These are phyloP conservation scores for Sugiyamaella castrensis DNA, from an alignment of 1,139 yeast species.

Conservation along the genomic window DNA sequence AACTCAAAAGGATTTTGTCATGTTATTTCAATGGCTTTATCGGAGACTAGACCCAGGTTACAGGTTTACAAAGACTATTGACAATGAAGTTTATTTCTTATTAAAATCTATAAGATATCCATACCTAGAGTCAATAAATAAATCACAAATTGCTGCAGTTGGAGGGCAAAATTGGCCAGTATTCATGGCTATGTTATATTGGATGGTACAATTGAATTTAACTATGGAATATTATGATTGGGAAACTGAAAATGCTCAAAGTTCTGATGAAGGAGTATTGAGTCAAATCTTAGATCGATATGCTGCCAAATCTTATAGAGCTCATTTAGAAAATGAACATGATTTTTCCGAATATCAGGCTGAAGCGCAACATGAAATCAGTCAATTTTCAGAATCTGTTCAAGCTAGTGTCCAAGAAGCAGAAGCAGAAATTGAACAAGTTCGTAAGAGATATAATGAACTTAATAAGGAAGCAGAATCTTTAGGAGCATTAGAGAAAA, in stretches of 20 bases:
- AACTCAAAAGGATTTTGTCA: slow-evolving; percentile 81
- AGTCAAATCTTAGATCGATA: slow-evolving; percentile 67
- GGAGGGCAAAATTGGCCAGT: slow-evolving; percentile 91
- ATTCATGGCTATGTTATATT: slow-evolving; percentile 74
- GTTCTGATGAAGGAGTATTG: slow-evolving; percentile 40
- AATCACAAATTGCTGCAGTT: slow-evolving; percentile 85
- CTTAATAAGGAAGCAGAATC: slow-evolving; percentile 41
- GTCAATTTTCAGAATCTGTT: slow-evolving; percentile 43
- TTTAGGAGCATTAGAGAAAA: slow-evolving; percentile 49
- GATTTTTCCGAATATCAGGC: slow-evolving; percentile 54
- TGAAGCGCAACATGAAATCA: slow-evolving; percentile 57
- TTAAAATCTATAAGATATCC: slow-evolving; percentile 73
- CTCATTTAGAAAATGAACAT: slow-evolving; percentile 55
- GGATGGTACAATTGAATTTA: slow-evolving; percentile 64
- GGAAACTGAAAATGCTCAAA: slow-evolving; percentile 26
- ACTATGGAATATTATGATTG: slow-evolving; percentile 46
- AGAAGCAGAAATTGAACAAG: slow-evolving; percentile 39
- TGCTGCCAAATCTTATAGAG: slow-evolving; percentile 62
- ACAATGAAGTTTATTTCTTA: slow-evolving; percentile 69
- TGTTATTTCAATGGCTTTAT: slow-evolving; percentile 78
- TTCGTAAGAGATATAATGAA: slow-evolving; percentile 36
- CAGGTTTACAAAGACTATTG: slow-evolving; percentile 63
- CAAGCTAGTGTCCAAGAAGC: slow-evolving; percentile 47
- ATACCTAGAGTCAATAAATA: slow-evolving; percentile 71
- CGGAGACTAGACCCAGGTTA: slow-evolving; percentile 76